Conservation (phyloP, 345 rosid genomes). For the Ailanthus altissimus region DNA sequence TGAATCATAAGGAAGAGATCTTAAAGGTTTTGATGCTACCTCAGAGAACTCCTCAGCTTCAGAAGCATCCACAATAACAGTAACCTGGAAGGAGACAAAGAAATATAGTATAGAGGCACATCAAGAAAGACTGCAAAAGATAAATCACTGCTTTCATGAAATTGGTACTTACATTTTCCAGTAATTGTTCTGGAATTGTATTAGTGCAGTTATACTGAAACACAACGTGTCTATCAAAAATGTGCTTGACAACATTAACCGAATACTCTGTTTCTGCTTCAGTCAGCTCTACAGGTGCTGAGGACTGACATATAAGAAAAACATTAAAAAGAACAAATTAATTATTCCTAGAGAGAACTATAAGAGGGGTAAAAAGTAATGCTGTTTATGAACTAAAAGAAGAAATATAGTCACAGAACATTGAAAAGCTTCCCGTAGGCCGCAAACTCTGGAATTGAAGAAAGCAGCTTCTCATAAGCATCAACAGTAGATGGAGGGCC, state of each 20-base stretch:
- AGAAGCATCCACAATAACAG: constrained; percentile 83
- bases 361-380: neutral
- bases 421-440: constrained; percentile 89
- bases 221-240: constrained; percentile 81
- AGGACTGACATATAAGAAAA: constrained; percentile 53
- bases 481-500: constrained; percentile 72
- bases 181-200: constrained; percentile 88
- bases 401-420: constrained; percentile 40
- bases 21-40: constrained; percentile 64
- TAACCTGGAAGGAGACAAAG: constrained; percentile 54
- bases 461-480: constrained; percentile 79
- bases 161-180: constrained; percentile 72
- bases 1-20: constrained; percentile 86
- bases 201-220: constrained; percentile 98
- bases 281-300: constrained; percentile 87
- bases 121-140: constrained; percentile 12
- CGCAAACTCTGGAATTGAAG: constrained; percentile 80
- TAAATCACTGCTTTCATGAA: neutral
- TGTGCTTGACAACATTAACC: constrained; percentile 91
- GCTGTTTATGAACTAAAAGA: constrained; percentile 13
- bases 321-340: constrained; percentile 21
- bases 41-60: constrained; percentile 88
- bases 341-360: constrained; percentile 16
- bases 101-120: constrained; percentile 18
- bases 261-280: constrained; percentile 98